Evolutionary conservation across 2,329 filamentous ascomycete species (phyloP), one percentile per base, ranked within the genome.

Genomic region (Teratosphaeria viscida): DNA sequence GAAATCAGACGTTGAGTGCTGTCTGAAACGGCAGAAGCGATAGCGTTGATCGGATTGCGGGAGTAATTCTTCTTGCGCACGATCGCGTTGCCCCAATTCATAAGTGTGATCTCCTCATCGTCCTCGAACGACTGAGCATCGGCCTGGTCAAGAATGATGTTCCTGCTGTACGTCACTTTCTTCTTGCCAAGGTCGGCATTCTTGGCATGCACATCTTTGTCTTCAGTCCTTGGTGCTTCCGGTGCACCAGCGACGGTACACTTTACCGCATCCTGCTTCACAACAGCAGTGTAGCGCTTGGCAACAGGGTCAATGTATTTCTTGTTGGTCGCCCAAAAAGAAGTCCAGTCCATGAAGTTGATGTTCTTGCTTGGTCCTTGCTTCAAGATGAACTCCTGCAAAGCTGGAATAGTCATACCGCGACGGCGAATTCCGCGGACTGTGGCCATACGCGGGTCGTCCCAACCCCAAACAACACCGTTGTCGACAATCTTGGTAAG

Each of bases 61-160:
- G 79, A 74, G 78, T 84, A 72, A 19, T 65, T 64, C 62, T 90
- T 84, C 61, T 85, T 84, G 59, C 85, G 83, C 27, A 94, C 88
- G 65, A 91, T 83, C 12, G 88, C 90, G 70, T 95, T 95, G 67
- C 92, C 94, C 92, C 92, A 97, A 73, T 88, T 88, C 92, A 96
- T 96, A 52, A 96, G 81, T 0, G 92, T 96, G 68, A 97, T 89
- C 75, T 96, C 92, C 78, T 97, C 92, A 70, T 87, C 86, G 61
- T 87, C 81, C 67, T 85, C 87, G 76, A 96, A 95, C 29, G 82
- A 82, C 72, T 87, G 86, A 62, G 87, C 90, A 68, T 97, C 92
- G 54, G 82, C 88, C 75, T 96, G 92, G 72, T 96, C 92, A 57
- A 97, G 78, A 62, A 94, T 78, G 65, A 96, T 79, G 63, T 85